Evolutionary conservation across 306 rosid species (phyloP).

Genomic region (Lablab purpureus): DNA sequence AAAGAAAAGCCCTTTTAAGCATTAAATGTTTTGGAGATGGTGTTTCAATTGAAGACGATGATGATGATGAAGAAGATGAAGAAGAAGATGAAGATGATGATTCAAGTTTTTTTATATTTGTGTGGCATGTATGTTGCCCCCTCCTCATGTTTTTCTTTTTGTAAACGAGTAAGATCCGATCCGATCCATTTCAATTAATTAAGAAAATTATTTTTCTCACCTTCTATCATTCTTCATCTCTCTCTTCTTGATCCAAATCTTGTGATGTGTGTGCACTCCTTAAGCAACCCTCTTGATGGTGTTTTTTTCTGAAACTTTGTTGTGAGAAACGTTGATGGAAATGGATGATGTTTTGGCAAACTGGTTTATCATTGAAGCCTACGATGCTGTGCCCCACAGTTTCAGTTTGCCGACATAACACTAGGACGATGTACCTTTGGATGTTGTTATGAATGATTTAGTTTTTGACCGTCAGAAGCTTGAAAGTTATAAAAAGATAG

Average conservation of each 20-base stretch:
- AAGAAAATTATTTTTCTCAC: constrained; percentile 46
- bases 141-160: constrained; percentile 48
- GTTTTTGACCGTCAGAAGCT: constrained; percentile 42
- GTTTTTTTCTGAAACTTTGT: background rate
- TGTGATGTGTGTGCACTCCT: background rate
- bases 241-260: background rate
- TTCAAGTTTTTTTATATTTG: constrained; percentile 43
- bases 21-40: constrained; percentile 39
- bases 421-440: background rate
- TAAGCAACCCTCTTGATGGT: constrained; percentile 12
- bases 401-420: constrained; percentile 39
- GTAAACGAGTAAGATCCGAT: constrained; percentile 52
- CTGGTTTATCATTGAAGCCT: background rate
- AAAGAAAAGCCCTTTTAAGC: background rate
- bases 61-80: constrained; percentile 4
- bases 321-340: background rate
- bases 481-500: constrained; percentile 25
- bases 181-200: constrained; percentile 51
- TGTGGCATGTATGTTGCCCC: constrained; percentile 37
- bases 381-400: constrained; percentile 20
- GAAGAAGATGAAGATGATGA: constrained; percentile 12
- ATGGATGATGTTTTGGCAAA: background rate
- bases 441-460: background rate
- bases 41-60: constrained; percentile 33
- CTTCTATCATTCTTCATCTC: background rate